A percentile compares a stretch with the other conserved stretches of the same genome.
phyloP scores from a whole-genome alignment of 768 basidiomycete species.

The Lentinula sp. region DNA sequence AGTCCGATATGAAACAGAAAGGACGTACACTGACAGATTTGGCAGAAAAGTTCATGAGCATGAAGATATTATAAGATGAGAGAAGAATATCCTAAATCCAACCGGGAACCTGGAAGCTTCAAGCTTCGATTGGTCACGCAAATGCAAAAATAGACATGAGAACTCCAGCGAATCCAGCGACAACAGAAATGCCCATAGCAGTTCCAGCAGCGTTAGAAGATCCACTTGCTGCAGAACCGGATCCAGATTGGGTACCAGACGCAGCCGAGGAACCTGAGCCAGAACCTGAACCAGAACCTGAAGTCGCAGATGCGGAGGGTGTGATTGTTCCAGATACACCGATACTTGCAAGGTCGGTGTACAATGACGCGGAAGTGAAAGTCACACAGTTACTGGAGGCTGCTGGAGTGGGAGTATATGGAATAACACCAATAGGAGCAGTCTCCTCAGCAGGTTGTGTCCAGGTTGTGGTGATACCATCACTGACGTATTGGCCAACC shows the following conservation, averaged over 20 bases:
- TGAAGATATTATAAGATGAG: not conserved
- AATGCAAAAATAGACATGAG: not conserved
- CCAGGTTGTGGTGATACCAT: conserved; percentile 14
- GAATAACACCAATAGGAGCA: conserved; percentile 13
- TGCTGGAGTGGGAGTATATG: conserved; percentile 19
- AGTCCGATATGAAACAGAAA: not conserved
- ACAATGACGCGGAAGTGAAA: conserved; percentile 11
- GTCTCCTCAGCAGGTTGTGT: conserved; percentile 19
- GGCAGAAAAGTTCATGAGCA: not conserved
- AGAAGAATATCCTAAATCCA: not conserved
- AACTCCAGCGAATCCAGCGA: conserved; percentile 1
- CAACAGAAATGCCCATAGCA: not conserved
- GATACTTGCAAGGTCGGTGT: conserved; percentile 8
- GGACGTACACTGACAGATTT: not conserved
- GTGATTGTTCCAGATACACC: not conserved
- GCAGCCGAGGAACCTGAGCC: not conserved
- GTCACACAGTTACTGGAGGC: conserved; percentile 15
- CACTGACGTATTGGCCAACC: conserved; percentile 40
- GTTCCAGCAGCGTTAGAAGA: not conserved
- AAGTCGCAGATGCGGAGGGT: not conserved
- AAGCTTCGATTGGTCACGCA: not conserved
- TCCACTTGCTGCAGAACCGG: not conserved
- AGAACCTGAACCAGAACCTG: not conserved
- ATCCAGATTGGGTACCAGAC: not conserved
- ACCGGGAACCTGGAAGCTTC: no score